Conservation (phyloP, 345 rosid species). For the Cardamine chenopodiifolia region DNA sequence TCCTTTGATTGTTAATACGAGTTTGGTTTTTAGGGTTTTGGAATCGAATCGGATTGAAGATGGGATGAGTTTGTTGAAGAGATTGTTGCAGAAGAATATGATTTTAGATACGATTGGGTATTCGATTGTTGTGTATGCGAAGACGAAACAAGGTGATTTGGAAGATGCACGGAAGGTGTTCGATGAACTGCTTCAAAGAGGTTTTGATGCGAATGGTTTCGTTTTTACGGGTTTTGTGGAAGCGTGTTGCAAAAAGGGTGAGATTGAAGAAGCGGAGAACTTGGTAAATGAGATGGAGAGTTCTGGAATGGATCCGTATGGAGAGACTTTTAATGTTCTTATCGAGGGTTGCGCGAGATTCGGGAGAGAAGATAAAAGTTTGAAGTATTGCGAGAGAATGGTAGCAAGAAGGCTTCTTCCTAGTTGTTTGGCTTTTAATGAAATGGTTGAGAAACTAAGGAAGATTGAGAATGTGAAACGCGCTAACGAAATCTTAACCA, state of each 20-base stretch:
- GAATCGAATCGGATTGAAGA: constrained; percentile 57
- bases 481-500: constrained; percentile 55
- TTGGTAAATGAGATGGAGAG: constrained; percentile 58
- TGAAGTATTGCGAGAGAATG: constrained; percentile 56
- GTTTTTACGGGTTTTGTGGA: constrained; percentile 58
- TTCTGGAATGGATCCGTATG: constrained; percentile 57
- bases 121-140: constrained; percentile 60
- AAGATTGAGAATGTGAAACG: constrained; percentile 43
- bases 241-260: constrained; percentile 49
- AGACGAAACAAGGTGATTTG: constrained; percentile 50
- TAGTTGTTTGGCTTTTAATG: constrained; percentile 53
- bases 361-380: constrained; percentile 51
- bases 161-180: constrained; percentile 53
- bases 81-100: constrained; percentile 71
- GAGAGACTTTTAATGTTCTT: constrained; percentile 55
- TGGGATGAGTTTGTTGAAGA: constrained; percentile 59
- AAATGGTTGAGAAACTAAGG: constrained; percentile 50
- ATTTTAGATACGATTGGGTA: constrained; percentile 68
- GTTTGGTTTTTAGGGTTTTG: constrained; percentile 55
- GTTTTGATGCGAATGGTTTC: constrained; percentile 60
- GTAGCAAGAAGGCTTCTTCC: constrained; percentile 53
- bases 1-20: constrained; percentile 59
- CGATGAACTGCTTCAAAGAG: constrained; percentile 76
- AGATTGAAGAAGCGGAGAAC: constrained; percentile 52
- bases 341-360: constrained; percentile 58